Base-by-base conservation (phyloP, 495 filamentous ascomycete species). In the Usnea hakonensis region DNA sequence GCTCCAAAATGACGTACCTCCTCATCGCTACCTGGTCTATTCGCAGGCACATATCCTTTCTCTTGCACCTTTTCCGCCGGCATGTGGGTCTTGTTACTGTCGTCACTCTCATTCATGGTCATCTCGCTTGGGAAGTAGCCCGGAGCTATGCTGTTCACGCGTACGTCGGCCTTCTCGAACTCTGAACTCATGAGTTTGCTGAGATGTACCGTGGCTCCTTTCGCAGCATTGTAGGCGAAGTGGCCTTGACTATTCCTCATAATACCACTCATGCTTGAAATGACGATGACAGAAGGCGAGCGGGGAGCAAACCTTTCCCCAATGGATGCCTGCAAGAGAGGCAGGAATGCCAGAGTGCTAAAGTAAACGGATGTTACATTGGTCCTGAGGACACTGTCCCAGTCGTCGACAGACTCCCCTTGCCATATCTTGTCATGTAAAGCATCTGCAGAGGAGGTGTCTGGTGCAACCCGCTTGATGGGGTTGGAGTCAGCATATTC, bases 51-150 rank as follows among this genome's bases (percentile, higher is more conserved):
- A 65, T 79, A 77, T 0, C 76, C 78, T 64, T 78, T 78, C 55
- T 72, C 69, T 57, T 76, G 68, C 2, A 79, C 64, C 65, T 78
- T 79, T 61, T 77, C 77, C 36, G 75, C 72, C 32, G 76, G 71
- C 64, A 85, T 62, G 30, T 77, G 61, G 38, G 76, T 80, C 72
- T 85, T 85, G 65, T 79, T 79, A 33, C 72, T 73, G 21, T 81
- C 76, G 30, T 82, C 82, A 59, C 76, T 79, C 62, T 76, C 74
- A 52, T 78, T 78, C 46, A 82, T 75, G 11, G 85, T 88, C 85
- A 88, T 82, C 73, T 87, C 83, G 37, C 72, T 77, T 10, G 83
- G 83, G 62, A 86, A 87, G 64, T 86, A 80, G 3, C 77, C 78
- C 16, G 77, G 78, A 23, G 79, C 78, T 53, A 81, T 79, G n/a